phyloP scores from a whole-genome alignment of 768 basidiomycete species.

The Leccinum ochraceum region DNA sequence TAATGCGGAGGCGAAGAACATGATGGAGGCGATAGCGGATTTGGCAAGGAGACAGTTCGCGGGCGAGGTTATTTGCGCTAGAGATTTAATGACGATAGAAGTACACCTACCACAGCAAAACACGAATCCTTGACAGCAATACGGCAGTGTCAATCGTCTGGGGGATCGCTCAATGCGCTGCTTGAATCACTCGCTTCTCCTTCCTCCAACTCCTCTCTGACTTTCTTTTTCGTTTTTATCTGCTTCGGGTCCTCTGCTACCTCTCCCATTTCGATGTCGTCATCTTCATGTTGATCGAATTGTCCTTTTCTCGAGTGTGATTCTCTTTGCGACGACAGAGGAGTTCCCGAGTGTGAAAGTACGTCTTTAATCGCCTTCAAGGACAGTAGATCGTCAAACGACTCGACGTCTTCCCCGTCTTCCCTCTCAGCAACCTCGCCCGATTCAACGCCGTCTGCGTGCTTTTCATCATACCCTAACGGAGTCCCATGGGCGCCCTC shows the following conservation, averaged over 20 bases:
- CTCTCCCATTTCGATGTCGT: slow-evolving; percentile 93
- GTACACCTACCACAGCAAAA: slow-evolving; percentile 40
- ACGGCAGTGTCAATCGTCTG: slow-evolving; percentile 46
- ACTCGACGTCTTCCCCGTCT: slow-evolving; percentile 39
- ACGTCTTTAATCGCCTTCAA: slow-evolving; percentile 36
- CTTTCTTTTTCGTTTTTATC: slow-evolving; percentile 47
- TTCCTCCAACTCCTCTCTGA: slow-evolving; percentile 77
- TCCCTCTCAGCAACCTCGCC: slow-evolving; percentile 44
- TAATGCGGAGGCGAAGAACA: slow-evolving; percentile 45
- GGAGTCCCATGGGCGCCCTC: slow-evolving; percentile 24
- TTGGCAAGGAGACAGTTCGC: slow-evolving; percentile 57
- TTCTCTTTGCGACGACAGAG: slow-evolving; percentile 28
- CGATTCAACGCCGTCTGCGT: slow-evolving; percentile 41
- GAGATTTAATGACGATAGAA: slow-evolving; percentile 74
- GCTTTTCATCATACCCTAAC: slow-evolving; percentile 35
- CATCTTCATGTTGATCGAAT: slow-evolving; percentile 39
- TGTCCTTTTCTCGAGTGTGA: slow-evolving; percentile 22
- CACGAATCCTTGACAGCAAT: slow-evolving; percentile 10
- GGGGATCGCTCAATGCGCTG: slow-evolving; percentile 75
- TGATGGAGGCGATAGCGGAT: slow-evolving; percentile 64
- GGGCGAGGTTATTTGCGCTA: slow-evolving; percentile 65
- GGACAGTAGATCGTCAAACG: slow-evolving; percentile 29
- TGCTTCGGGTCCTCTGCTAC: slow-evolving; percentile 70
- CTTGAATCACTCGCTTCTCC: slow-evolving; percentile 84
- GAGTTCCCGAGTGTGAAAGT: slow-evolving; percentile 35